phyloP scores from a whole-genome alignment of 495 filamentous ascomycete species.

The Xanthoparmelia taractica region DNA sequence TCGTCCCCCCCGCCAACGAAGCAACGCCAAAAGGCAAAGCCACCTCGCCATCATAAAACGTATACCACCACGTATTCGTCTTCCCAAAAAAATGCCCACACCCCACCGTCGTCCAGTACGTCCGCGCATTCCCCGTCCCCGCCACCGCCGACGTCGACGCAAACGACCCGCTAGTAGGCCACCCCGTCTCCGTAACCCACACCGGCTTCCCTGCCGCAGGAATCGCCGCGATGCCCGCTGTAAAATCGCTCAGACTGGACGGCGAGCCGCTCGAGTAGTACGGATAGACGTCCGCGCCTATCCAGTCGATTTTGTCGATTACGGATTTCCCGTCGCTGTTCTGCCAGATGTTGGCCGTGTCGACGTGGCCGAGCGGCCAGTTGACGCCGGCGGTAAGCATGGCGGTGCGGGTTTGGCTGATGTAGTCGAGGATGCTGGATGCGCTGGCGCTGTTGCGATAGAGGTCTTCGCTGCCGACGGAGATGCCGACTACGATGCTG shows the following conservation, averaged over 20 bases:
- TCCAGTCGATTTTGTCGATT: not conserved
- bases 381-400: not conserved
- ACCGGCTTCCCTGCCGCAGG: slow-evolving; percentile 22
- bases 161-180: slow-evolving; percentile 59
- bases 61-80: slow-evolving; percentile 59
- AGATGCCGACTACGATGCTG: not conserved
- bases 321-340: not conserved
- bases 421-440: not conserved
- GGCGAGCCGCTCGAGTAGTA: slow-evolving; percentile 1
- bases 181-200: slow-evolving; percentile 32
- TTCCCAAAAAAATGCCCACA: slow-evolving; percentile 56
- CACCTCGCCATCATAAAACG: slow-evolving; percentile 5
- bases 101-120: slow-evolving; percentile 68
- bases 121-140: slow-evolving; percentile 56
- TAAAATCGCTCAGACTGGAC: not conserved
- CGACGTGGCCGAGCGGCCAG: not conserved
- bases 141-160: slow-evolving; percentile 55
- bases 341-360: not conserved
- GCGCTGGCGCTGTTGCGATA: not conserved
- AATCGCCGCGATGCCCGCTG: not conserved
- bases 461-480: not conserved
- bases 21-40: not conserved
- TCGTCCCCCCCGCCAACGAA: slow-evolving; percentile 8
- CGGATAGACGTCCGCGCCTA: not conserved
- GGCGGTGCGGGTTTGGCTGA: slow-evolving; percentile 5